Evolutionary conservation across 2,329 filamentous ascomycete genomes (phyloP), one percentile per base, ranked within the genome.

Genomic region (Monosporascus sp.): DNA sequence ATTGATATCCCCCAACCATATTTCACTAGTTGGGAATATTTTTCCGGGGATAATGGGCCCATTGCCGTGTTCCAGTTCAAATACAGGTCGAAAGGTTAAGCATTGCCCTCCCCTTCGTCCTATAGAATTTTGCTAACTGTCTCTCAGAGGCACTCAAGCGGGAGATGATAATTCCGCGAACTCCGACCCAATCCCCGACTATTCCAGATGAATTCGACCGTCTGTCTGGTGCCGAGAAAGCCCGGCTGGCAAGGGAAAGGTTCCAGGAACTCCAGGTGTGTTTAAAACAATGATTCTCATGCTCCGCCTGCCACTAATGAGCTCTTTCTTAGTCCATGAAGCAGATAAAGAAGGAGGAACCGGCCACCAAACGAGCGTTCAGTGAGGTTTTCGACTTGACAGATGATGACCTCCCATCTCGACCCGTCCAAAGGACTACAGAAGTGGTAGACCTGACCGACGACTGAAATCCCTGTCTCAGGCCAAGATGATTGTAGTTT

Each of bases 51-150:
- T 3, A 45, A 56, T 16, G 54, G 57, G 0, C 61, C 65, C 1
- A 59, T 70, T 6, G 65, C 65, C 1, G 56, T 59, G 7, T 66
- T 69, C 24, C 57, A 38, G 22, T 69, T 73, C 53, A 56, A 65
- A 7, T 73, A 73, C 44, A 59, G 69, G 31, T 71, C 69, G 3
- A 61, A 56, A 57, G 65, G 65, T 66, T 41, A 50, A 48, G 38
- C n/a, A 59, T 59, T 49, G n/a, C 11, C 36, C 37, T 17, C 14
- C 6, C 8, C 11, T 22, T 1, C n/a, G 11, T 14, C 7, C 27
- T 37, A 19, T 50, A 9, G 26, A 17, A 1, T 14, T 14, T 17
- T 7, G 44, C 27, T 49, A 24, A 56, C 37, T 14, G 48, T 16
- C 8, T 7, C 16, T 9, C 31, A 72, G 68, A 65, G 7, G 67